phyloP scores from a whole-genome alignment of 2,329 filamentous ascomycete species.

The Trichoderma simmonsii region DNA sequence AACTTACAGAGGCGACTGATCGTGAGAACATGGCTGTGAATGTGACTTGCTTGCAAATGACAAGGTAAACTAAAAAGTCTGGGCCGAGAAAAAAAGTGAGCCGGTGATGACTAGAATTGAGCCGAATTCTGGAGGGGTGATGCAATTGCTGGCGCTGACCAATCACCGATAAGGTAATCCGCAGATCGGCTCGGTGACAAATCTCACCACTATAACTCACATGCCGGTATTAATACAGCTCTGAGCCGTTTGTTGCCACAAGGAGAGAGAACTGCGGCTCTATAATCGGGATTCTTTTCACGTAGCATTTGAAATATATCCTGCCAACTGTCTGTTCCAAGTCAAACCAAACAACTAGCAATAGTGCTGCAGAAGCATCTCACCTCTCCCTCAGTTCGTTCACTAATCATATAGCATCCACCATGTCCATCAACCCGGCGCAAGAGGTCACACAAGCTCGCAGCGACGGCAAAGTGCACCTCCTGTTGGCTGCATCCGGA shows the following conservation, averaged over 20 bases:
- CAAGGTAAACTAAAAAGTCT: not conserved
- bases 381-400: not conserved
- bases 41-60: not conserved
- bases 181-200: slow-evolving; percentile 8
- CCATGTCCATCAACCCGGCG: slow-evolving; percentile 26
- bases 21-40: slow-evolving; percentile 27
- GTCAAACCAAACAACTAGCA: not conserved
- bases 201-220: not conserved
- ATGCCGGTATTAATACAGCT: not conserved
- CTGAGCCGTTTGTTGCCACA: not conserved
- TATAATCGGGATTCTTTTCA: not conserved
- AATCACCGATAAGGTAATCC: slow-evolving; percentile 15
- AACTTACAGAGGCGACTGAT: slow-evolving; percentile 25
- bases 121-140: slow-evolving; percentile 11
- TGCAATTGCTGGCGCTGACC: slow-evolving; percentile 20
- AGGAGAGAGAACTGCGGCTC: not conserved
- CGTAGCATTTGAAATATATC: not conserved
- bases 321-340: not conserved
- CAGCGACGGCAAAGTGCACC: slow-evolving; percentile 40
- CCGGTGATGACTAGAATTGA: not conserved
- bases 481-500: slow-evolving; percentile 42
- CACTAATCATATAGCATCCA: not conserved
- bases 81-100: not conserved
- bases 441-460: slow-evolving; percentile 33
- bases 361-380: not conserved